These are phyloP conservation scores for Yamagishiella unicocca DNA, from an alignment of 139 green algal species.

Conservation along the genomic window DNA sequence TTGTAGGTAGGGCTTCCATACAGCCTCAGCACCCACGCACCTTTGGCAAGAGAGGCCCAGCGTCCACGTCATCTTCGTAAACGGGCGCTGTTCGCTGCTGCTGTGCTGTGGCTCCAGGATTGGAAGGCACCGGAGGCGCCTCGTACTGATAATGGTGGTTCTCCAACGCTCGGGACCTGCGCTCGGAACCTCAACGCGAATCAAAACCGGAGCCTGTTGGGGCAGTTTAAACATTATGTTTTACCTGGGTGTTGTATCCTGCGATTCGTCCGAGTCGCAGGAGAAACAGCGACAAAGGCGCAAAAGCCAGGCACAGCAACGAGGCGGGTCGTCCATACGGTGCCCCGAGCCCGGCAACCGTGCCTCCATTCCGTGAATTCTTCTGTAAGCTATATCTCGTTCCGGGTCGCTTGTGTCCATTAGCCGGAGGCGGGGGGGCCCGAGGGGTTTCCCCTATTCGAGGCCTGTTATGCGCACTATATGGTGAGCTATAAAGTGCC, in stretches of 20 bases:
- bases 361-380: conserved; percentile 27
- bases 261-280: background rate
- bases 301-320: conserved; percentile 20
- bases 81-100: background rate
- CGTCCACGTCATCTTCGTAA: conserved; percentile 28
- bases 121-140: background rate
- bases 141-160: background rate
- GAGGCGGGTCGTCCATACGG: background rate
- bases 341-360: background rate
- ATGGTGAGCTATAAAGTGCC: too few species aligned
- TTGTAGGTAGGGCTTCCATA: too few species aligned
- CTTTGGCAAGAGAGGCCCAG: conserved; percentile 21
- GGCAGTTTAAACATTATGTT: background rate
- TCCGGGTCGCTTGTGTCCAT: background rate
- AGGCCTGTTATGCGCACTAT: too few species aligned
- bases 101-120: background rate
- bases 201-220: background rate
- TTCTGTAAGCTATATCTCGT: conserved; percentile 13
- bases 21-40: too few species aligned
- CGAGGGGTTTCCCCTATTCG: background rate
- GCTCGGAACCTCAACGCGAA: background rate
- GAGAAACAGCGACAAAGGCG: conserved; percentile 25
- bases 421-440: background rate
- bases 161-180: conserved; percentile 11
- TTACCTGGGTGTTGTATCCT: conserved; percentile 1